Percentiles rank a stretch among this genome's conserved stretches.
Evolutionary conservation across 78 protist genomes (phyloP).

Genomic region (Anaeramoeba ignava): DNA sequence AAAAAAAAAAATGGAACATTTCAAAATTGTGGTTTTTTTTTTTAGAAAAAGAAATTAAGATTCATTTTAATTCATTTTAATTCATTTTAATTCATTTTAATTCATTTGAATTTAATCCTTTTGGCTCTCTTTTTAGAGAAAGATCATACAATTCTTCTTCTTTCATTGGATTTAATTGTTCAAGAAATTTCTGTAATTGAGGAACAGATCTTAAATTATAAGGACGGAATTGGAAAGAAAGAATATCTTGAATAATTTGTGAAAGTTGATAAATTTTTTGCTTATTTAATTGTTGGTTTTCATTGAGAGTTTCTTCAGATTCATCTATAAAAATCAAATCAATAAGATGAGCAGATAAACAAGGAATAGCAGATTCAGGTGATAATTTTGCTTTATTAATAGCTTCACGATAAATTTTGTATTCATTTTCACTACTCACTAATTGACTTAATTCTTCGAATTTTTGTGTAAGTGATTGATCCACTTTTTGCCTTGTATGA

Average conservation of each 20-base stretch:
- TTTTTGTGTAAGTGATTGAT: neutral
- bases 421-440: neutral
- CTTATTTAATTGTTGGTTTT: neutral
- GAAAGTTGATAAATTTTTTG: neutral
- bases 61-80: no score
- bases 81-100: no score
- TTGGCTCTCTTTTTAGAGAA: neutral
- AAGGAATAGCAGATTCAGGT: neutral
- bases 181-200: neutral
- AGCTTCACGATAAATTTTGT: neutral
- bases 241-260: neutral
- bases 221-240: neutral
- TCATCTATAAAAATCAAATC: neutral
- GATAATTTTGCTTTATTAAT: neutral
- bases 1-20: no score
- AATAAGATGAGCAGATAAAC: neutral
- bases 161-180: neutral
- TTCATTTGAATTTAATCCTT: no score
- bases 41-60: no score
- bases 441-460: neutral
- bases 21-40: no score
- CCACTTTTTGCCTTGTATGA: neutral
- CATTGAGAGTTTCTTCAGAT: neutral
- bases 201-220: neutral
- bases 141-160: neutral